phyloP scores from a whole-genome alignment of 805 yeast genomes.

The Ogataea methanolica region DNA sequence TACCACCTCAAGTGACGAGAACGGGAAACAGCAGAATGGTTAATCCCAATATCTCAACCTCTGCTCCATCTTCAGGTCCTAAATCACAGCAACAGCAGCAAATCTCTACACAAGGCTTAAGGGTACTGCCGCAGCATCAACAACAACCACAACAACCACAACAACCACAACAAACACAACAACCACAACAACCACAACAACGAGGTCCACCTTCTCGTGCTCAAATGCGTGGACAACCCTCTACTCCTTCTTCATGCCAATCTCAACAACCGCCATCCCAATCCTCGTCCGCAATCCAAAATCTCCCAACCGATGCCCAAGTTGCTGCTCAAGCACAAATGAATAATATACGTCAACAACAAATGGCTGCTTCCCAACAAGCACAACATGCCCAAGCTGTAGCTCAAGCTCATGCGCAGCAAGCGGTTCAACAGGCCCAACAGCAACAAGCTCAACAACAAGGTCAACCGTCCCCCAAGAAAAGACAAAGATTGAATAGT shows the following conservation, averaged over 20 bases:
- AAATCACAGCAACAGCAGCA: constrained; percentile 8
- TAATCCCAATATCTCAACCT: constrained; percentile 2
- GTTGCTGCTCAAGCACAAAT: constrained; percentile 27
- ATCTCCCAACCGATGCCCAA: constrained; percentile 17
- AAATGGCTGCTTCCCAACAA: constrained; percentile 23
- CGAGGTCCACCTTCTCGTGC: constrained; percentile 13
- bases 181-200: constrained; percentile 13
- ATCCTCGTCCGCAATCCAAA: not conserved
- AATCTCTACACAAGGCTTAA: constrained; percentile 1
- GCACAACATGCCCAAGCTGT: constrained; percentile 19
- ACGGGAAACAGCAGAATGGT: not conserved
- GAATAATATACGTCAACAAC: constrained; percentile 24
- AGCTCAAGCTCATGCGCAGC: constrained; percentile 22
- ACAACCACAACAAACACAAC: constrained; percentile 12
- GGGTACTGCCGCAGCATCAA: constrained; percentile 4
- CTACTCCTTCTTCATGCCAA: constrained; percentile 12
- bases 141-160: constrained; percentile 8
- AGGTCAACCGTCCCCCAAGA: not conserved
- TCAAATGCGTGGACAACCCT: not conserved
- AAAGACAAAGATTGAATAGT: no score
- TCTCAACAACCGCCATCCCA: constrained; percentile 10
- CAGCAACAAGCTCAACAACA: constrained; percentile 5
- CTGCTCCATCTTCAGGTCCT: not conserved
- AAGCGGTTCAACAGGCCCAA: constrained; percentile 1
- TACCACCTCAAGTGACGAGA: not conserved